Evolutionary conservation across 371 early-diverging fungal genomes (phyloP), one percentile per base, ranked within the genome.

Genomic region (Dinochytrium kinnereticum): DNA sequence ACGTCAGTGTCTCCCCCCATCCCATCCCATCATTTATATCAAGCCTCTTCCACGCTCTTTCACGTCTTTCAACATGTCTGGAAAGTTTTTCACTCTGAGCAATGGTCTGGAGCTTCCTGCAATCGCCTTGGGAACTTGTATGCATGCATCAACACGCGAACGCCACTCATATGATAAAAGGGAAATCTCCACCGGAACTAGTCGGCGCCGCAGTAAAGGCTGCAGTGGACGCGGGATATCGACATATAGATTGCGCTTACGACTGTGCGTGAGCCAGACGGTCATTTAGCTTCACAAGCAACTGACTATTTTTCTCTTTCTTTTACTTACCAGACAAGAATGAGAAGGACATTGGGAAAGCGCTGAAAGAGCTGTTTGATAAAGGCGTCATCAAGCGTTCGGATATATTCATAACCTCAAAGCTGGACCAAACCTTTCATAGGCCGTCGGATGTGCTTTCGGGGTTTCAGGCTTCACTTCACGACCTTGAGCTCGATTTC

Each of bases 341-440:
- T 82, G 96, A 97, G 83, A 81, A 86, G 38, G 91, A 93, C 61
- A 90, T 96, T 49, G 97, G 97, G 37, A 85, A 89, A 75, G 93
- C 86, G 33, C 86, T 95, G 57, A 76, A 76, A 10, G 82, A 88
- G 49, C 82, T 81, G 13, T 79, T 91, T 64, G 80, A 74, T 30
- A 84, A 84, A 2, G 89, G 86, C 15, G 78, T 78, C 50, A 79
- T 92, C 3, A 85, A 86, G 51, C 87, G 96, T 68, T 81, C 89
- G 36, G 85, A 94, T 38, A 73, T 97, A 34, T 96, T 95, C 74
- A 81, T 96, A 70, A 96, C 96, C 24, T 90, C 92, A 75, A 97
- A 98, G 86, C 85, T 98, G 36, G 95, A 95, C 96, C 92, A 92
- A 82, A 92, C 90, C 65, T 82, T 89, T 67, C 92, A 94, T 66